Evolutionary conservation across 2,329 filamentous ascomycete species (phyloP), one percentile per base, ranked within the genome.

Genomic region (Hymenoscyphus infarciens): DNA sequence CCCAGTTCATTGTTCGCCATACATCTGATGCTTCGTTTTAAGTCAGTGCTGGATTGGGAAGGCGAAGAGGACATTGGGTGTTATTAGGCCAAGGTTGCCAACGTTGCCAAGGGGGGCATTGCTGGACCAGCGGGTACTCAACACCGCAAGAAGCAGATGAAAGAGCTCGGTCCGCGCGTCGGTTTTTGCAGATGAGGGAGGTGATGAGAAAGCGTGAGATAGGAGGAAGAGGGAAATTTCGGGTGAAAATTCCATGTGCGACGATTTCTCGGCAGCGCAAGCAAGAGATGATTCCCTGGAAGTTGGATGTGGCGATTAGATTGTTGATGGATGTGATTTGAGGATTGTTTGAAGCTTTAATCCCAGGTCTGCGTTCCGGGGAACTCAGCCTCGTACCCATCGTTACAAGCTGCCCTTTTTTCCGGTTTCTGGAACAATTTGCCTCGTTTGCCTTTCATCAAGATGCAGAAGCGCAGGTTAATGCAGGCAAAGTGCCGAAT

Each of bases 91-190:
- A 38, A 38, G 35, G 13, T 15, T 38, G 53, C 53, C 52, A 55
- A 55, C 29, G 29, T 6, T 25, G 55, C 55, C 55, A 57, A 57
- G 55, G 55, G 55, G 55, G 55, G 55, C 55, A 57, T 35, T 57
- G 55, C 35, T 57, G 33, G 53, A 31, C 53, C 53, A 35, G 31
- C 53, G 42, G 42, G 42, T 22, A 49, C 13, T 42, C 16, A 19
- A 45, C 39, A 13, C 19, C 19, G 45, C 35, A 15, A 38, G 35
- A 38, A 52, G 22, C 19, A 52, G 45, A 52, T 52, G 45, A 52
- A 49, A 52, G 19, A 52, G 25, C 19, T 52, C 45, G 45, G 45
- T 22, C 45, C 45, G 45, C 8, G 45, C 45, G 8, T 22, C 22
- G 45, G n/a, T 49, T 49, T 49, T 49, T 2, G n/a, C n/a, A 19